Evolutionary conservation across 1,139 yeast genomes (phyloP).

Genomic region (Suhomyces guaymorum): DNA sequence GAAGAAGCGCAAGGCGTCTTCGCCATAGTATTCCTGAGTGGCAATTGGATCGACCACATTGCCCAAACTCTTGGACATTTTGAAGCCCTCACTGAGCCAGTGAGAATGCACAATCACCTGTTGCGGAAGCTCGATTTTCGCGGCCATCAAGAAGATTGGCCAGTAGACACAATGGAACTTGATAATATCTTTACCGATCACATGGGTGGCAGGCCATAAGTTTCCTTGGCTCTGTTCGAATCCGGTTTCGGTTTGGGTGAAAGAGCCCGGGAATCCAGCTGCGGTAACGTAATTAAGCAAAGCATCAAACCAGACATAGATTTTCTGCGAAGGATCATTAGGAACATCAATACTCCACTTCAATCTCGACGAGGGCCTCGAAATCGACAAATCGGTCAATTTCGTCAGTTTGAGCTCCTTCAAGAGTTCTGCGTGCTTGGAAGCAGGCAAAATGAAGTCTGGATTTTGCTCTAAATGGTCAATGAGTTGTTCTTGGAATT

Average conservation of each 20-base stretch:
- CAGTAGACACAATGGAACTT: conserved; percentile 90
- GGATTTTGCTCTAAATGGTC: conserved; percentile 49
- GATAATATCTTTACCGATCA: conserved; percentile 88
- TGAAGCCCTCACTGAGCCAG: conserved; percentile 87
- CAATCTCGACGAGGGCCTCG: conserved; percentile 76
- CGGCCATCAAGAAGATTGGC: conserved; percentile 92
- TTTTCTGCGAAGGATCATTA: conserved; percentile 68
- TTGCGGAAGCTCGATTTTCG: conserved; percentile 65
- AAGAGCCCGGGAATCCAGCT: conserved; percentile 55
- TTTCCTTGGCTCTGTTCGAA: conserved; percentile 11
- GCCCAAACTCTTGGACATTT: conserved; percentile 92
- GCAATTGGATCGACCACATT: conserved; percentile 92
- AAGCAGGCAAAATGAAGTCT: conserved; percentile 62
- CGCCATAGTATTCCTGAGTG: conserved; percentile 60
- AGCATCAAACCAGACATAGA: conserved; percentile 98
- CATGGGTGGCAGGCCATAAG: conserved; percentile 70
- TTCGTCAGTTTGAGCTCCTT: conserved; percentile 52
- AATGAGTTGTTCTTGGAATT: conserved; percentile 57
- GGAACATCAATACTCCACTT: conserved; percentile 95
- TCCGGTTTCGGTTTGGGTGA: conserved; percentile 9
- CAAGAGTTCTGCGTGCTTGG: conserved; percentile 56
- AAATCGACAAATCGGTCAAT: conserved; percentile 73
- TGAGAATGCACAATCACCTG: conserved; percentile 89
- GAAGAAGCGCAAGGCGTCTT: conserved; percentile 75
- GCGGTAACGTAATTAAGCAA: conserved; percentile 80